Base-by-base conservation (phyloP, 768 basidiomycete genomes). In the Chalciporus pseudorubinellus region DNA sequence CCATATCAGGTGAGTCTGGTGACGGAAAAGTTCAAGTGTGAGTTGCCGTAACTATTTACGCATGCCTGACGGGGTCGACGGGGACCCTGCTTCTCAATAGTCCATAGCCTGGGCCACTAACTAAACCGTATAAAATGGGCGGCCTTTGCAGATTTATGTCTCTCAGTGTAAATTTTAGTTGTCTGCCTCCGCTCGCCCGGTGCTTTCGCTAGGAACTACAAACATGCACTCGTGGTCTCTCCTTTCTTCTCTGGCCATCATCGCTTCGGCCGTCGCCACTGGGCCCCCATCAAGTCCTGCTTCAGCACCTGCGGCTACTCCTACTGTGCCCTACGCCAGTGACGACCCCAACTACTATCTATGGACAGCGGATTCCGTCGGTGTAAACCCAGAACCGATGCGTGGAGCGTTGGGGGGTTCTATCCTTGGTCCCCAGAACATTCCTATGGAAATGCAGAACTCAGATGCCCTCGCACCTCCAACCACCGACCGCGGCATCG, bases 391-490 rank as follows among this genome's bases (percentile, higher is more conserved):
- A 6, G 54, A 79, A 54, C 76, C 81, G 10, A 60, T 78, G 34
- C 77, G 81, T 14, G 76, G 66, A 1, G 28, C 58, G 1, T 66
- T 78, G 3, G 83, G 83, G 0, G 70, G 72, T 1, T 51, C 49
- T 5, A 72, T 87, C 47, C 59, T 87, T 2, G 85, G 81, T 1
- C 84, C 81, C 0, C 70, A 83, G 48, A 83, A 87, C 58, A 52
- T 76, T 4, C 75, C 77, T 3, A 33, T 85, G n/a, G 75, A 82
- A 45, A 46, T 75, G 22, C 71, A 87, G 63, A 83, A 85, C 46
- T 72, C 82, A 9, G 80, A 87, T 45, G 47, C 72, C 4, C 56
- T 87, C 0, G 80, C 81, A 10, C 82, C 83, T 39, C 86, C 86
- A 4, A 76, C 74, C 6, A 85, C 87, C 0, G 86, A 88, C 59